Evolutionary conservation across 441 rosid genomes (phyloP).

Genomic region (Mallotus repandus): DNA sequence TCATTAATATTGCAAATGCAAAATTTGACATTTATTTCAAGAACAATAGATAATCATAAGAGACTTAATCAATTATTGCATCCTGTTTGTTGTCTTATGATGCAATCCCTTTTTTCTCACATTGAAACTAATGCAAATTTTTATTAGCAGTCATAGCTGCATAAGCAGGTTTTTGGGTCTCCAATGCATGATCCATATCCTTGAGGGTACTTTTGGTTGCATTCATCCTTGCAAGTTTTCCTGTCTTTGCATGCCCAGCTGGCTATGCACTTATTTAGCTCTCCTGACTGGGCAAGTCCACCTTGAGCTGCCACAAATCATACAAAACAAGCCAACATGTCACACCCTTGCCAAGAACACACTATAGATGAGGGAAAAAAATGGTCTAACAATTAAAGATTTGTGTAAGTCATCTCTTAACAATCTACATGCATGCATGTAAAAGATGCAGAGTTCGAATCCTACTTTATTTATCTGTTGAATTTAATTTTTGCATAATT

Average conservation of each 20-base stretch:
- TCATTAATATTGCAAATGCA: too few species aligned
- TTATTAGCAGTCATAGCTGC: constrained; percentile 11
- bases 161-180: constrained; percentile 15
- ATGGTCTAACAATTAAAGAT: not conserved
- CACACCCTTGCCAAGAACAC: not conserved
- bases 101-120: too few species aligned
- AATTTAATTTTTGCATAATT: too few species aligned
- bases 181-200: constrained; percentile 24
- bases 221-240: constrained; percentile 18
- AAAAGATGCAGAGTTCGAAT: too few species aligned
- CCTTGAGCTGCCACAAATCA: constrained; percentile 15
- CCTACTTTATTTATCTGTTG: too few species aligned
- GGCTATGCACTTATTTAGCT: constrained; percentile 1
- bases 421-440: too few species aligned
- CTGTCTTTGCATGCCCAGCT: constrained; percentile 19
- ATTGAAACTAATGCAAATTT: too few species aligned
- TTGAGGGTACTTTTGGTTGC: not conserved
- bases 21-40: too few species aligned
- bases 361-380: too few species aligned
- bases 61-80: too few species aligned
- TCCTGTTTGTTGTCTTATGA: too few species aligned
- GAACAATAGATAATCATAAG: too few species aligned
- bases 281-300: constrained; percentile 7
- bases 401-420: not conserved
- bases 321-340: not conserved